Evolutionary conservation across 169 alveolate genomes (phyloP).

Genomic region (Plasmodium berghei): DNA sequence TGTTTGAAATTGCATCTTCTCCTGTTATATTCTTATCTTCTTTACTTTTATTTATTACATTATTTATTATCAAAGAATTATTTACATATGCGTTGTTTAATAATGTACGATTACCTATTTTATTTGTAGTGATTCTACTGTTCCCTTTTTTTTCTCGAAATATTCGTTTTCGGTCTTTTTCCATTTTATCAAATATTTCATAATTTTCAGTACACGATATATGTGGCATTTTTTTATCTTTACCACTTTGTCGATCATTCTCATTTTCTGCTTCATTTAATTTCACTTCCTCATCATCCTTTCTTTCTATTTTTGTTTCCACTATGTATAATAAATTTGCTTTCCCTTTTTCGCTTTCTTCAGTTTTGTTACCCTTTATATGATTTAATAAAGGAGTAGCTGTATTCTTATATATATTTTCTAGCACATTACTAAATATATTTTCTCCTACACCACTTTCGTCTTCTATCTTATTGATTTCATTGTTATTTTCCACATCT

Average conservation of each 20-base stretch:
- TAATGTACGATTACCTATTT: constrained; percentile 26
- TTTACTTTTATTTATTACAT: constrained; percentile 21
- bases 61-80: constrained; percentile 39
- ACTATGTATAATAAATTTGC: not conserved
- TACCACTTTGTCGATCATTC: constrained; percentile 9
- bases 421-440: constrained; percentile 24
- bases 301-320: constrained; percentile 10
- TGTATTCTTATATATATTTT: constrained; percentile 25
- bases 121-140: constrained; percentile 5
- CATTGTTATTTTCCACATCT: not conserved
- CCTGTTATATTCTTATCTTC: not conserved
- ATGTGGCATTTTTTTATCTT: not conserved
- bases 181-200: constrained; percentile 48
- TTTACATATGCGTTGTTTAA: constrained; percentile 26
- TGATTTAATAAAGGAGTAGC: constrained; percentile 13
- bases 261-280: constrained; percentile 15
- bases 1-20: not conserved
- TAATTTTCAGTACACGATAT: constrained; percentile 8
- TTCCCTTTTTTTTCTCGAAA: constrained; percentile 22
- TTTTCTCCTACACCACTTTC: constrained; percentile 10
- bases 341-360: constrained; percentile 9
- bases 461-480: constrained; percentile 7
- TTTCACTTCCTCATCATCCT: not conserved
- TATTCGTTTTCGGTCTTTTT: constrained; percentile 32
- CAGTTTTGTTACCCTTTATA: constrained; percentile 1